These are phyloP conservation scores for Ophiostoma piceae DNA, from an alignment of 2,329 filamentous ascomycete species.

Conservation along the genomic window DNA sequence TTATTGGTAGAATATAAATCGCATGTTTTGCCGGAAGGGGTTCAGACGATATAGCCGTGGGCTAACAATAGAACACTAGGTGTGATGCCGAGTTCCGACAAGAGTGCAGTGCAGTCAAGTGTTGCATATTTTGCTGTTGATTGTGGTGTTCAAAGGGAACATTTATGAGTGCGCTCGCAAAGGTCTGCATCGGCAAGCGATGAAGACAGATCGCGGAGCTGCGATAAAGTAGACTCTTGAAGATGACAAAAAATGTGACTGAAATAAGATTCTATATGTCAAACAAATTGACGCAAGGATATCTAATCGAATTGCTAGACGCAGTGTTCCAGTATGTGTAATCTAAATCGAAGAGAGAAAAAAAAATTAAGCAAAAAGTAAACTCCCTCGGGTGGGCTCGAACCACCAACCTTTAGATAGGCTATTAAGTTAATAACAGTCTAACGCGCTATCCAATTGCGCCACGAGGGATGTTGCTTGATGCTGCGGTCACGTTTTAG, in stretches of 20 bases:
- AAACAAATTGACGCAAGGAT: no score
- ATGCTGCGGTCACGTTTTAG: neutral
- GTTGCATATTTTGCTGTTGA: no score
- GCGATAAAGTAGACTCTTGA: no score
- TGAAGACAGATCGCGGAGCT: no score
- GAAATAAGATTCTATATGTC: no score
- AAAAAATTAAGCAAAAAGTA: neutral
- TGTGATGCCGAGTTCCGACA: neutral
- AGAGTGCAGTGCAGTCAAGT: neutral
- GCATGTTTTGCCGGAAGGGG: neutral
- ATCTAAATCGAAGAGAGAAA: neutral
- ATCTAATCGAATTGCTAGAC: no score
- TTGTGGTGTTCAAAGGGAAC: no score
- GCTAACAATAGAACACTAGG: neutral
- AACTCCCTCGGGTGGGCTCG: conserved; percentile 15
- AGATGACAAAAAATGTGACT: no score
- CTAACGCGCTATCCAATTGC: conserved; percentile 16
- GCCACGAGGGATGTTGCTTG: conserved; percentile 14
- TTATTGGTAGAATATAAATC: neutral
- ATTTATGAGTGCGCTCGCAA: neutral
- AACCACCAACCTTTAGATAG: conserved; percentile 15
- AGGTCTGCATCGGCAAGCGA: no score
- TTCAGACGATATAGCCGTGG: neutral
- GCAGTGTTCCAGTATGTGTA: no score
- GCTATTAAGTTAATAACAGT: conserved; percentile 11